Percentiles rank a stretch among this genome's conserved stretches.
Evolutionary conservation across 495 filamentous ascomycete species (phyloP).

Genomic region (Aspergillus asperescens): DNA sequence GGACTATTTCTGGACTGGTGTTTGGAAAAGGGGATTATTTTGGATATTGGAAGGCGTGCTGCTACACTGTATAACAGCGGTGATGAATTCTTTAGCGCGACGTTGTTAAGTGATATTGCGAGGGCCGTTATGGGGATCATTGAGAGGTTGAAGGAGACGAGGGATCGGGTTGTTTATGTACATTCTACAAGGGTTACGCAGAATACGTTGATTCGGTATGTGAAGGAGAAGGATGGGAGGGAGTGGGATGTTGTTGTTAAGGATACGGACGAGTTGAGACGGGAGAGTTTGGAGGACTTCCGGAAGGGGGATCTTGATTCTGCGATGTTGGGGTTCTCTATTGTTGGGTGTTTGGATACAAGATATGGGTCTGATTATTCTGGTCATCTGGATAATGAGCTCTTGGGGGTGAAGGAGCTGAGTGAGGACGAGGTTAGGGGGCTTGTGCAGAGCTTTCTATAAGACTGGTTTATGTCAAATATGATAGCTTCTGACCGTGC

Average conservation of each 20-base stretch:
- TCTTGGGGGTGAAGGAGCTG: neutral
- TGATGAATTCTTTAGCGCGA: slow-evolving; percentile 6
- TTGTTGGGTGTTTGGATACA: neutral
- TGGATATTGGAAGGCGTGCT: neutral
- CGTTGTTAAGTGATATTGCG: neutral
- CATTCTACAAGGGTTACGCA: neutral
- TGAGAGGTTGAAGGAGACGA: neutral
- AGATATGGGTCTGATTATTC: neutral
- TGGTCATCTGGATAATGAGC: neutral
- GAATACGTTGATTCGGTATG: neutral
- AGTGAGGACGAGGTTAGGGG: neutral
- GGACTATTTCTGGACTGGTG: slow-evolving; percentile 5
- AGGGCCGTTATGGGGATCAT: neutral
- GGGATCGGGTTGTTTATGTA: slow-evolving; percentile 1
- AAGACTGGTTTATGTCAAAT: slow-evolving; percentile 22
- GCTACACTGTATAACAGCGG: slow-evolving; percentile 9
- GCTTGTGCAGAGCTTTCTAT: slow-evolving; percentile 6
- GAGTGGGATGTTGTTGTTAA: neutral
- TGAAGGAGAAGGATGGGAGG: neutral
- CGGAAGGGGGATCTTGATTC: neutral
- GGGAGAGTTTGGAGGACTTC: neutral
- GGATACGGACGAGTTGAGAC: neutral
- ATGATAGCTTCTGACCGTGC: too few species aligned
- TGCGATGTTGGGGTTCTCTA: neutral
- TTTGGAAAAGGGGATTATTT: neutral